A percentile compares a stretch with the other conserved stretches of the same genome.
Conservation (phyloP, 495 filamentous ascomycete genomes). For the Penicillium desertorum region DNA sequence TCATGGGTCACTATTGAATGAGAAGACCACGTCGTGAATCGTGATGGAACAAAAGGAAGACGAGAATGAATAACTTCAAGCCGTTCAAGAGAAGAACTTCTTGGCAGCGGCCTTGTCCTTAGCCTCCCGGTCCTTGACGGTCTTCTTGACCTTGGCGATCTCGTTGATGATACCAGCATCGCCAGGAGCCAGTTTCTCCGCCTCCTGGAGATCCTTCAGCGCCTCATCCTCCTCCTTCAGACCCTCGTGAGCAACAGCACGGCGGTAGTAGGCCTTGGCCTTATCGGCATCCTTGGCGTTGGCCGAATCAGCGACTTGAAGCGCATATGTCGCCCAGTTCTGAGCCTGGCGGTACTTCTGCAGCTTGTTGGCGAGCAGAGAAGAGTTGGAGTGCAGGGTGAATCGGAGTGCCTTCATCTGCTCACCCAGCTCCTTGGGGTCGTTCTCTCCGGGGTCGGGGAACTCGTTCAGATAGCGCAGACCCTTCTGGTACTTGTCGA, state of each 20-base stretch:
- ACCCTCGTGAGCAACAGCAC: constrained; percentile 67
- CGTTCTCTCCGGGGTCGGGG: constrained; percentile 63
- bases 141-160: constrained; percentile 72
- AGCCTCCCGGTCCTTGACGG: constrained; percentile 65
- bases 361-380: constrained; percentile 79
- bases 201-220: constrained; percentile 72
- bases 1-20: constrained; percentile 19
- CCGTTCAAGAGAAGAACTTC: constrained; percentile 72
- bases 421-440: constrained; percentile 62
- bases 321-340: constrained; percentile 67
- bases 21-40: constrained; percentile 36
- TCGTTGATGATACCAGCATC: constrained; percentile 78
- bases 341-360: constrained; percentile 65
- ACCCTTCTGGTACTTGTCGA: constrained; percentile 98
- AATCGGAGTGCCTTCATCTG: constrained; percentile 74
- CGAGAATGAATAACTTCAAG: constrained; percentile 4
- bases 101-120: constrained; percentile 87
- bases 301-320: constrained; percentile 57
- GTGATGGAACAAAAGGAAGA: constrained; percentile 15
- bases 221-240: constrained; percentile 87
- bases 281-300: constrained; percentile 71
- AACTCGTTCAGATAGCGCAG: constrained; percentile 92
- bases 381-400: constrained; percentile 72
- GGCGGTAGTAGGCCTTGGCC: constrained; percentile 86
- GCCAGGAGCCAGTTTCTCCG: constrained; percentile 68